These are phyloP conservation scores for Aphanomyces euteiches DNA, from an alignment of 352 stramenopile species.

Conservation along the genomic window DNA sequence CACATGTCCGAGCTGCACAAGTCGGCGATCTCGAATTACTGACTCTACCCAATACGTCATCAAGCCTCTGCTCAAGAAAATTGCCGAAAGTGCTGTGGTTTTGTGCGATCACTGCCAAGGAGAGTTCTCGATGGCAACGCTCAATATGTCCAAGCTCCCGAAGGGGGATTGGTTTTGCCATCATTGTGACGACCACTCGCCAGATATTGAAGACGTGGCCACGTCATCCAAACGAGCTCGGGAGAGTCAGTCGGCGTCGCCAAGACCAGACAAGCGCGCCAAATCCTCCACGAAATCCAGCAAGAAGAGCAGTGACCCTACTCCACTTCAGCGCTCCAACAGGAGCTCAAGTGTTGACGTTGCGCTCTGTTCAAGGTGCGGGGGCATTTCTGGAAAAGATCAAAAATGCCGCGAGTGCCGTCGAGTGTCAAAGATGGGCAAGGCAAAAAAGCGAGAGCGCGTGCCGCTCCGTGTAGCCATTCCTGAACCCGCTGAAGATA, in stretches of 20 bases:
- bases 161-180: slow-evolving; percentile 26
- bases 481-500: slow-evolving; percentile 10
- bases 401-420: not conserved
- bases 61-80: not conserved
- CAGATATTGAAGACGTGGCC: not conserved
- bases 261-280: not conserved
- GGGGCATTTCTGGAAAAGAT: not conserved
- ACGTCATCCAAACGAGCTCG: not conserved
- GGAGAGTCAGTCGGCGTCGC: not conserved
- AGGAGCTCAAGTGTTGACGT: not conserved
- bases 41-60: slow-evolving; percentile 7
- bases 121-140: slow-evolving; percentile 28
- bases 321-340: not conserved
- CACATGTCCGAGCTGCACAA: slow-evolving; percentile 8
- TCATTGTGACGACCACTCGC: slow-evolving; percentile 18
- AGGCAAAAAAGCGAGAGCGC: not conserved
- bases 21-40: not conserved
- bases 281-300: not conserved
- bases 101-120: slow-evolving; percentile 26
- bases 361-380: not conserved
- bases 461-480: slow-evolving; percentile 24
- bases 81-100: slow-evolving; percentile 17
- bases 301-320: not conserved
- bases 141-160: slow-evolving; percentile 17
- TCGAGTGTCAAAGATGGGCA: not conserved